These are phyloP conservation scores for Gossypium davidsonii DNA, from an alignment of 441 rosid genomes.

Conservation along the genomic window DNA sequence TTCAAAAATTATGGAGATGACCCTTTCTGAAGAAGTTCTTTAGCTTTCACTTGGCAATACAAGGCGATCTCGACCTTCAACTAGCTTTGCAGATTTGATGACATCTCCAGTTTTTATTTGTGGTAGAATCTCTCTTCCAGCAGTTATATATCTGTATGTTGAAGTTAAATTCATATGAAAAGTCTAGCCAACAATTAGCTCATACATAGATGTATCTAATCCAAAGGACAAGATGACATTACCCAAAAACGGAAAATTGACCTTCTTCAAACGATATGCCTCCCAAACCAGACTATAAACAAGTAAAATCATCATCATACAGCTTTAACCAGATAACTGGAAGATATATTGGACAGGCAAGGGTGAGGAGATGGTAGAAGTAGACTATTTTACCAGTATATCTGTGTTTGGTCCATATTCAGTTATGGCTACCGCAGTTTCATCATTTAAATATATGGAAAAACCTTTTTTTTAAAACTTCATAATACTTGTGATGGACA, in stretches of 20 bases:
- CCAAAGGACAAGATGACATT: slow-evolving; percentile 3
- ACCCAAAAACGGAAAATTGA: slow-evolving; percentile 92
- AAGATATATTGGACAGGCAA: neutral
- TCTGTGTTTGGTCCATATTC: neutral
- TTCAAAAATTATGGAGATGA: neutral
- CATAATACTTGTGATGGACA: neutral
- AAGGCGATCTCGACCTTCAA: slow-evolving; percentile 76
- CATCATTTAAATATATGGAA: neutral
- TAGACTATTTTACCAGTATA: neutral
- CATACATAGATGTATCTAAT: neutral
- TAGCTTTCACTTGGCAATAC: slow-evolving; percentile 49
- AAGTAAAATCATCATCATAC: slow-evolving; percentile 6
- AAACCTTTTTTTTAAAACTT: neutral
- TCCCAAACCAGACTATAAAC: slow-evolving; percentile 70
- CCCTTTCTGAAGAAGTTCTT: slow-evolving; percentile 7
- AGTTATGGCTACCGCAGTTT: neutral
- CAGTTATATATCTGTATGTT: slow-evolving; percentile 53
- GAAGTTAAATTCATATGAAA: slow-evolving; percentile 2
- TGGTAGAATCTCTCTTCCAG: slow-evolving; percentile 67
- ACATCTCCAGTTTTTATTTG: slow-evolving; percentile 81
- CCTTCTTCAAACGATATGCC: slow-evolving; percentile 94
- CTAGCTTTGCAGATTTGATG: slow-evolving; percentile 66
- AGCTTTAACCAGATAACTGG: neutral
- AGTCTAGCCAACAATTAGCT: neutral
- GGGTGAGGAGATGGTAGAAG: neutral